A percentile compares a stretch with the other conserved stretches of the same genome.
Conservation (phyloP, 371 early-diverging fungal species). For the Actinomucor elegans region DNA sequence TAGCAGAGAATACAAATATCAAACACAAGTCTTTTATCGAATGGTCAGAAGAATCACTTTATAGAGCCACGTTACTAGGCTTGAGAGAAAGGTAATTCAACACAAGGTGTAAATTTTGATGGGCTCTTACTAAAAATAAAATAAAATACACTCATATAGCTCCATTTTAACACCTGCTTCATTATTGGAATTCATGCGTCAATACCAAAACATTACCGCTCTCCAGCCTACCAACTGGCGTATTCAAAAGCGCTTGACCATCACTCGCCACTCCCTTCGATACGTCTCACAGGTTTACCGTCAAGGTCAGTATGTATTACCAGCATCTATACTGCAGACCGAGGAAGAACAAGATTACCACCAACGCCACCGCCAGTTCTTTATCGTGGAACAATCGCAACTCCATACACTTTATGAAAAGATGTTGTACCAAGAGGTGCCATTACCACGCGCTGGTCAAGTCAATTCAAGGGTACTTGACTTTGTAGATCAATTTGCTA, state of each 20-base stretch:
- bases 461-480: conserved; percentile 58
- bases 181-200: conserved; percentile 51
- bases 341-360: conserved; percentile 2
- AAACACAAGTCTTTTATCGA: conserved; percentile 51
- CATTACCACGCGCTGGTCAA: conserved; percentile 70
- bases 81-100: conserved; percentile 50
- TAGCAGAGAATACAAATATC: conserved; percentile 35
- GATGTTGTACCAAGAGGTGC: conserved; percentile 48
- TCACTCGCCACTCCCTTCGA: conserved; percentile 42
- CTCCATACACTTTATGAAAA: conserved; percentile 58
- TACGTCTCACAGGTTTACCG: conserved; percentile 28
- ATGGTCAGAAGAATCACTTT: conserved; percentile 75
- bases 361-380: conserved; percentile 10
- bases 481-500: conserved; percentile 63
- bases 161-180: conserved; percentile 2
- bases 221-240: conserved; percentile 47
- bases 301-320: conserved; percentile 29
- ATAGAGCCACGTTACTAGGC: conserved; percentile 59
- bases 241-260: conserved; percentile 44
- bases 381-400: conserved; percentile 33
- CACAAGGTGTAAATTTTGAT: too few relatives aligned
- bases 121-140: too few relatives aligned
- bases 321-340: background rate
- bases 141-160: too few relatives aligned
- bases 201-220: conserved; percentile 49